phyloP scores from a whole-genome alignment of 768 basidiomycete species.

The Mycena venus region DNA sequence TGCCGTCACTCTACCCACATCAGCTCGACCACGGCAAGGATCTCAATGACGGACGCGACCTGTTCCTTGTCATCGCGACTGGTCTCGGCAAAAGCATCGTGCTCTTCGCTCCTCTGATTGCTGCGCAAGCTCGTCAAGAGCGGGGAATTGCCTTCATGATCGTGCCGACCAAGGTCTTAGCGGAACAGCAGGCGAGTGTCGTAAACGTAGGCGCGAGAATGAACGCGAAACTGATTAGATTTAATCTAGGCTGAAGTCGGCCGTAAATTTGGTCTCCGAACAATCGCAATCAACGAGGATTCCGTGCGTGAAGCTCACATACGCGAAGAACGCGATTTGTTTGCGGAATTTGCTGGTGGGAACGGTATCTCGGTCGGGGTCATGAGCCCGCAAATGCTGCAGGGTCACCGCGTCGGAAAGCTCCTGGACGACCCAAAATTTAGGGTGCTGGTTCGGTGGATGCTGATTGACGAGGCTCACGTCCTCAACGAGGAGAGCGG shows the following conservation, averaged over 20 bases:
- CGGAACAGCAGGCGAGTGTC: neutral
- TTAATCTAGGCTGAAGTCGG: slow-evolving; percentile 11
- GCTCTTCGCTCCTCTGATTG: neutral
- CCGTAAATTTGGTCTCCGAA: neutral
- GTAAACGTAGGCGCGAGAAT: too few species aligned
- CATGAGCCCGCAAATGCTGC: slow-evolving; percentile 32
- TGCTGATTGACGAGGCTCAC: slow-evolving; percentile 31
- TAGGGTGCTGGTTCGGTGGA: slow-evolving; percentile 12
- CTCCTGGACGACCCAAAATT: neutral
- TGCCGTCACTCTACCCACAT: neutral
- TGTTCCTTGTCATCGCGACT: slow-evolving; percentile 9
- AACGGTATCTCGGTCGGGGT: slow-evolving; percentile 18
- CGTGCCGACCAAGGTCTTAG: slow-evolving; percentile 10
- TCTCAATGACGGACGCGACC: slow-evolving; percentile 5
- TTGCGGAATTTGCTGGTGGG: neutral
- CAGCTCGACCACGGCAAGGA: slow-evolving; percentile 14
- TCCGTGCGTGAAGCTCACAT: neutral
- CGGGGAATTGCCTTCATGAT: slow-evolving; percentile 12
- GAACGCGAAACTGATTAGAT: too few species aligned
- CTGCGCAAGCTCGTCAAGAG: slow-evolving; percentile 6
- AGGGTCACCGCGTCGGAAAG: neutral
- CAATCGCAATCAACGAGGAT: slow-evolving; percentile 18
- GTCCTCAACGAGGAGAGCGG: slow-evolving; percentile 14
- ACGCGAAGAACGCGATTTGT: neutral
- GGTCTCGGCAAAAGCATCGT: slow-evolving; percentile 8